phyloP scores from a whole-genome alignment of 306 rosid genomes.

The Lupinus albus region DNA sequence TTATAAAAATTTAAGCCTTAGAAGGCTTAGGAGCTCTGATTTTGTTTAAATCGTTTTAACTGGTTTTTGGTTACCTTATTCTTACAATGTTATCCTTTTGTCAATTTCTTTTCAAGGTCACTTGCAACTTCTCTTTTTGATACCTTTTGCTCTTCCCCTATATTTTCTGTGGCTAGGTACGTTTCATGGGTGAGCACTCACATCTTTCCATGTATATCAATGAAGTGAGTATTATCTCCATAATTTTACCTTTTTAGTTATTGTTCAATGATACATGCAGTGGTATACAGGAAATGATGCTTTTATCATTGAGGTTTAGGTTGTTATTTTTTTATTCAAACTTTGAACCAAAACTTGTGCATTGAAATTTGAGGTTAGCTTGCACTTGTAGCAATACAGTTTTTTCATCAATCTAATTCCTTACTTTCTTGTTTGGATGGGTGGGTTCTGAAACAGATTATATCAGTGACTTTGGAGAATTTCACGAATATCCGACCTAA shows the following conservation, averaged over 20 bases:
- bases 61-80: conserved; percentile 1
- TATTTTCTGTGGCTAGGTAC: conserved; percentile 57
- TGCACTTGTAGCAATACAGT: conserved; percentile 16
- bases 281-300: conserved; percentile 9
- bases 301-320: conserved; percentile 17
- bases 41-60: conserved; percentile 25
- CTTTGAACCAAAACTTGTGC: conserved; percentile 30
- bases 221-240: conserved; percentile 60
- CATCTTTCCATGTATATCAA: conserved; percentile 88
- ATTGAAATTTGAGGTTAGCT: conserved; percentile 17
- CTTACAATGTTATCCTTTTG: conserved; percentile 15
- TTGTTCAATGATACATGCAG: conserved; percentile 26
- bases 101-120: conserved; percentile 22
- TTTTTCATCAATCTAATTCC: conserved; percentile 32
- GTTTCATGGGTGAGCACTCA: conserved; percentile 94
- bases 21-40: conserved; percentile 9
- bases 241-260: conserved; percentile 23
- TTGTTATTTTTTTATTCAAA: conserved; percentile 3
- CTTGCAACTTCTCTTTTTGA: conserved; percentile 33
- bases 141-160: conserved; percentile 25
- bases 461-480: conserved; percentile 85
- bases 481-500: conserved; percentile 50
- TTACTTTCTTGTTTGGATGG: conserved; percentile 36
- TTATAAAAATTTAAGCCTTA: conserved; percentile 6
- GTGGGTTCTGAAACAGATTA: conserved; percentile 58